Base-by-base conservation (phyloP, 257 asterid genomes). In the Marsdenia floribunda region DNA sequence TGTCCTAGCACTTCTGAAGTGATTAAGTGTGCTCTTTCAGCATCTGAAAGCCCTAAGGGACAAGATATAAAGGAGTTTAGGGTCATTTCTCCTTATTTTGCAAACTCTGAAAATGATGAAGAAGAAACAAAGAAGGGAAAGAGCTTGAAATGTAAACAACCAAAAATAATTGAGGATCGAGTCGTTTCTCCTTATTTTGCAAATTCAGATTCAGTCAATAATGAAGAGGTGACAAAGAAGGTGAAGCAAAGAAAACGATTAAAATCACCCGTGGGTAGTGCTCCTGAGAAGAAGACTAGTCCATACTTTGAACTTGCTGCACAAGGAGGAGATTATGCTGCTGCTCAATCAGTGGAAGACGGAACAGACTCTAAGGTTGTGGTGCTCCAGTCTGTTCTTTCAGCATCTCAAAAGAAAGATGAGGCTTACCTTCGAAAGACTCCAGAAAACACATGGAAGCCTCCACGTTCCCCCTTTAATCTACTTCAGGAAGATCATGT, bases 401-500 rank as follows among this genome's bases (percentile, higher is more conserved):
- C 89, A 69, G 71, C 90, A 70, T 85, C 82, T 10, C 86, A 90
- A 91, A 93, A 83, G 70, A 61, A 59, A 80, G 89, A 83, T 9
- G 91, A 85, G 77, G 98, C 97, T 72, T 93, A 93, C 73, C 22
- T 49, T 80, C 82, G 92, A 78, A 88, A 71, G 87, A 82, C 83
- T 52, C 66, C 86, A 35, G 89, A 83, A 44, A 91, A 86, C 85
- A 76, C 64, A 59, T 93, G 98, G 98, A 80, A 15, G 63, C 97
- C 98, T 68, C 98, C 97, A 59, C 84, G 88, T n/a, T 90, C 97
- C 3, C 93, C 87, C 55, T 78, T 76, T 70, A 80, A 86, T 80
- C 93, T 93, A 77, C 89, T 93, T 75, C 98, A 93, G 81, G 97
- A 93, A 84, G 90, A 91, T 75, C 97, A 93, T 70, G 80, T 81